These are phyloP conservation scores for Papilionanthe hybrid DNA, from an alignment of 116 monocot species.

Conservation along the genomic window DNA sequence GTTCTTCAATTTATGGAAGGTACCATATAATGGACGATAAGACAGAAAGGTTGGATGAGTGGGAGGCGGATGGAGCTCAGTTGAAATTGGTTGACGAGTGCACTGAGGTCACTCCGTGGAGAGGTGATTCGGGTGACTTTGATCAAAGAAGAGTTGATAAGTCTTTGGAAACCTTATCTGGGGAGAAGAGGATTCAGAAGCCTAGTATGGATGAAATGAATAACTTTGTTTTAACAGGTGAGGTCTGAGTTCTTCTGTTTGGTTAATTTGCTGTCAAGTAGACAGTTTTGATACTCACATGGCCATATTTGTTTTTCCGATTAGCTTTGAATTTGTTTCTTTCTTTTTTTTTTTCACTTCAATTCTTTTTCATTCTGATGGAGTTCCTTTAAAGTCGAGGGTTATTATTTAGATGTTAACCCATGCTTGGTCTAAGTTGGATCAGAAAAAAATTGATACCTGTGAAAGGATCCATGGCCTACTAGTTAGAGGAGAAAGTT, in stretches of 20 bases:
- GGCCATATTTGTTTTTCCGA: neutral
- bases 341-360: neutral
- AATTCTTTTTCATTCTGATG: neutral
- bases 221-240: constrained; percentile 12
- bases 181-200: constrained; percentile 26
- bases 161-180: constrained; percentile 5
- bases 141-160: constrained; percentile 11
- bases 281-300: neutral
- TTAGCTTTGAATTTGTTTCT: neutral
- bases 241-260: constrained; percentile 17
- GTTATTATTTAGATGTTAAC: neutral
- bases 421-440: neutral
- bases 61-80: constrained; percentile 24
- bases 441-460: neutral
- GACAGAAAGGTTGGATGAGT: constrained; percentile 57
- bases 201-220: constrained; percentile 19
- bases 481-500: too few species aligned
- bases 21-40: constrained; percentile 41
- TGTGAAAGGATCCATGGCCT: neutral
- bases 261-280: neutral
- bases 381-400: neutral
- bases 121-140: constrained; percentile 19
- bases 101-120: constrained; percentile 8
- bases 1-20: too few species aligned
- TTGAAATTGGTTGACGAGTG: constrained; percentile 23